These are phyloP conservation scores for Aspergillaceae sp. DNA, from an alignment of 2,329 filamentous ascomycete genomes.

Conservation along the genomic window DNA sequence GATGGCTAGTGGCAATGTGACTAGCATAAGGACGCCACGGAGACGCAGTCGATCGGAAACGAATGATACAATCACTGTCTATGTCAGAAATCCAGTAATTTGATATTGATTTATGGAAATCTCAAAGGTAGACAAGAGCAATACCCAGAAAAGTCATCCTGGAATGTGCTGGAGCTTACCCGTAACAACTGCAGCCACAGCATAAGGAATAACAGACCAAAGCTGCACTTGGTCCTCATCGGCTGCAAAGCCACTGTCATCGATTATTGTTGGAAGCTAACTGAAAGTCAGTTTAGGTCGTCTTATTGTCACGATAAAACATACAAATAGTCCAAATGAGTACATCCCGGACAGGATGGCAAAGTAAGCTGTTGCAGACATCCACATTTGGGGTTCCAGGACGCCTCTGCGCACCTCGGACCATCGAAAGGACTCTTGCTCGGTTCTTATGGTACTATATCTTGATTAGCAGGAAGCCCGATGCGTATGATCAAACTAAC, in stretches of 20 bases:
- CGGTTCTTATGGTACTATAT: slow-evolving; percentile 12
- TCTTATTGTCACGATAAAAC: slow-evolving; percentile 10
- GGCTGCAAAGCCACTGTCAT: slow-evolving; percentile 46
- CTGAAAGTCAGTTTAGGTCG: not conserved
- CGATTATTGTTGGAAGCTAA: slow-evolving; percentile 56
- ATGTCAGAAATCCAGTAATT: slow-evolving; percentile 4
- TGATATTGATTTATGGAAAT: no score
- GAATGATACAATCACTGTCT: slow-evolving; percentile 36
- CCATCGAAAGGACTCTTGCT: slow-evolving; percentile 49
- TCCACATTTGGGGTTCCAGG: slow-evolving; percentile 54
- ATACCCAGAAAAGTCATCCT: no score
- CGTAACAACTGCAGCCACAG: slow-evolving; percentile 49
- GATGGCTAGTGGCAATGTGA: slow-evolving; percentile 55
- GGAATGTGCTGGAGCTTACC: slow-evolving; percentile 25
- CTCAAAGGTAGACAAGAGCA: no score
- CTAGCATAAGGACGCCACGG: slow-evolving; percentile 55
- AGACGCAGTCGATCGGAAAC: slow-evolving; percentile 53
- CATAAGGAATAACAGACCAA: slow-evolving; percentile 57
- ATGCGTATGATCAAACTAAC: not conserved
- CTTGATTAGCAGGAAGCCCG: slow-evolving; percentile 2
- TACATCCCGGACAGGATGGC: slow-evolving; percentile 51
- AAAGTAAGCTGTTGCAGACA: slow-evolving; percentile 55
- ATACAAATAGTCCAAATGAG: slow-evolving; percentile 56
- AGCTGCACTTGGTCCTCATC: slow-evolving; percentile 52
- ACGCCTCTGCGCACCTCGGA: slow-evolving; percentile 55